Percentiles rank a stretch among this genome's conserved stretches.
Evolutionary conservation across 768 basidiomycete genomes (phyloP).

Genomic region (Cystobasidium tubakii): DNA sequence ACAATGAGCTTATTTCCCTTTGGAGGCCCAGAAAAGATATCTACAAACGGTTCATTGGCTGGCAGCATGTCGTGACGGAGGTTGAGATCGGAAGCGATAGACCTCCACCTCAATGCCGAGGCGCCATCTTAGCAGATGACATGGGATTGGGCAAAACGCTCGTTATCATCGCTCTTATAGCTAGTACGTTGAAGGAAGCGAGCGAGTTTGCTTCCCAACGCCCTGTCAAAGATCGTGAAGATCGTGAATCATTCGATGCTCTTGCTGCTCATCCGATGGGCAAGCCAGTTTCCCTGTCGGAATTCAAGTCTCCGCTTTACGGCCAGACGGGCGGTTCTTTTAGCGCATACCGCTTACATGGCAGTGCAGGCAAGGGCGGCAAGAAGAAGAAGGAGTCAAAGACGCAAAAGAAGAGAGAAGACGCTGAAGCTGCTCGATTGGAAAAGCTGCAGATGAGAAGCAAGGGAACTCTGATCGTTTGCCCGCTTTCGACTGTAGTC

Average conservation of each 20-base stretch:
- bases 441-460: slow-evolving; percentile 74
- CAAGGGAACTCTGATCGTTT: slow-evolving; percentile 89
- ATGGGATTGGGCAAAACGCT: slow-evolving; percentile 98
- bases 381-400: slow-evolving; percentile 63
- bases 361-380: slow-evolving; percentile 54
- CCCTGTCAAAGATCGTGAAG: slow-evolving; percentile 7
- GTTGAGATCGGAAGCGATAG: slow-evolving; percentile 50
- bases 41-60: slow-evolving; percentile 51
- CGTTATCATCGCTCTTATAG: slow-evolving; percentile 86
- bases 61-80: slow-evolving; percentile 75
- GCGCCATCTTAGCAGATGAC: slow-evolving; percentile 92
- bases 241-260: slow-evolving; percentile 24
- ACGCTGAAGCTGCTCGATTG: slow-evolving; percentile 61
- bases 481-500: slow-evolving; percentile 89
- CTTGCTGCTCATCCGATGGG: slow-evolving; percentile 36
- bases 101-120: slow-evolving; percentile 68
- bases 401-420: slow-evolving; percentile 54
- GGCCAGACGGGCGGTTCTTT: not conserved
- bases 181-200: slow-evolving; percentile 70
- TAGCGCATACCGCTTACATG: slow-evolving; percentile 49
- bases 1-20: slow-evolving; percentile 45
- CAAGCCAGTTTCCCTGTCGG: slow-evolving; percentile 3
- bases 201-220: slow-evolving; percentile 56
- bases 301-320: slow-evolving; percentile 19
- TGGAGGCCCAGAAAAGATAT: slow-evolving; percentile 54